Evolutionary conservation across 2,329 filamentous ascomycete genomes (phyloP).

Genomic region (Penicillium decumbens): DNA sequence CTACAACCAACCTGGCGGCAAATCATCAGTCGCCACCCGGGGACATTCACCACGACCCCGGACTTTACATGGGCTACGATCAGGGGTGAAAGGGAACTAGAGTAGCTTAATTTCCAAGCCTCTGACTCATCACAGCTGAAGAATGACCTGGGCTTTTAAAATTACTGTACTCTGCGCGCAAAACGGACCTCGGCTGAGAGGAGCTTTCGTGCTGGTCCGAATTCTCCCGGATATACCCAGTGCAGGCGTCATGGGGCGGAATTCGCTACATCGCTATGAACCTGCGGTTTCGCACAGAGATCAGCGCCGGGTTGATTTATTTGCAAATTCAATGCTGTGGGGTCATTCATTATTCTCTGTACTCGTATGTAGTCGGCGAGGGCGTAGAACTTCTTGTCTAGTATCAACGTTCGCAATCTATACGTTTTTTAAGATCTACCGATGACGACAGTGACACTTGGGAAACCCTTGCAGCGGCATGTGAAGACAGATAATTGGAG

Average conservation of each 20-base stretch:
- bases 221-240: constrained; percentile 15
- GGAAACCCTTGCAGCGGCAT: constrained; percentile 7
- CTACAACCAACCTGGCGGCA: constrained; percentile 7
- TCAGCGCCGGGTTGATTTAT: constrained; percentile 13
- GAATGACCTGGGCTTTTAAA: constrained; percentile 11
- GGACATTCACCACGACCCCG: not conserved
- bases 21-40: constrained; percentile 18
- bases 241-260: constrained; percentile 1
- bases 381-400: not conserved
- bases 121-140: constrained; percentile 11
- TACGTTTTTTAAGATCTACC: not conserved
- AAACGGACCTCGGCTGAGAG: constrained; percentile 24
- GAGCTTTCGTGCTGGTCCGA: constrained; percentile 16
- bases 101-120: not conserved
- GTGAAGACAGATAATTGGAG: constrained; percentile 21
- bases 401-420: not conserved
- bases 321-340: not conserved
- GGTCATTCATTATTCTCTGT: too few relatives aligned
- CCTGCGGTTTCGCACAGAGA: not conserved
- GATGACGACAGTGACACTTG: constrained; percentile 19
- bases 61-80: not conserved
- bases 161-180: not conserved
- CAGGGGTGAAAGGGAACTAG: not conserved
- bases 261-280: constrained; percentile 10
- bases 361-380: not conserved